A percentile compares a stretch with the other conserved stretches of the same genome.
Conservation (phyloP, 2,329 filamentous ascomycete species). For the Xenoacremonium recifei region DNA sequence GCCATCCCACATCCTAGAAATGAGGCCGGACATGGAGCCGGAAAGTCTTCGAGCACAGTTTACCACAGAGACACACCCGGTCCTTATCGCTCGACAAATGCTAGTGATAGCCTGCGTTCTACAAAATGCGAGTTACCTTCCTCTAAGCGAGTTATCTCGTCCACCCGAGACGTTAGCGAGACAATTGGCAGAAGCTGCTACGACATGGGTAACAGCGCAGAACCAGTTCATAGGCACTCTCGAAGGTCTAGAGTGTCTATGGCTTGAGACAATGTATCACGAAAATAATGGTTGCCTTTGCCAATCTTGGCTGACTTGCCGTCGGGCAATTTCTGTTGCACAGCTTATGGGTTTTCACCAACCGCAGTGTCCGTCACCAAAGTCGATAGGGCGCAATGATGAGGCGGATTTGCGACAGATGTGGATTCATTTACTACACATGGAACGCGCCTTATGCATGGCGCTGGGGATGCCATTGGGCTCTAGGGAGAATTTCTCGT, state of each 20-base stretch:
- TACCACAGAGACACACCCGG: not conserved
- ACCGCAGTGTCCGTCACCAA: not conserved
- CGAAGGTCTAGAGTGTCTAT: conserved; percentile 2
- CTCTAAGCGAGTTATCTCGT: not conserved
- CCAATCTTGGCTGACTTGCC: not conserved
- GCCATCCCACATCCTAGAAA: not conserved
- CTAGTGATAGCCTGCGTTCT: not conserved
- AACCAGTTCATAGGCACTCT: not conserved
- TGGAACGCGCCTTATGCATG: not conserved
- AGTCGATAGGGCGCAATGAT: not conserved
- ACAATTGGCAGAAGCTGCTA: not conserved
- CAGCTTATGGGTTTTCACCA: conserved; percentile 3
- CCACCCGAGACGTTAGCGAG: not conserved
- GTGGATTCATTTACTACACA: not conserved
- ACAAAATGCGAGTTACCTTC: conserved; percentile 27
- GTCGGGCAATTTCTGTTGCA: not conserved
- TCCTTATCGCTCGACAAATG: not conserved
- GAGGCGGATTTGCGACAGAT: not conserved
- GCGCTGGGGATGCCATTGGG: not conserved
- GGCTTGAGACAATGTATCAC: conserved; percentile 1
- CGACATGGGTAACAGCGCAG: not conserved
- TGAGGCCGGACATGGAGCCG: not conserved
- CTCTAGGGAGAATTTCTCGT: not conserved
- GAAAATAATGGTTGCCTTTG: not conserved
- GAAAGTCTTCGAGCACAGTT: not conserved